Conservation (phyloP, 768 basidiomycete genomes). For the Coprinopsis strossmayeri region DNA sequence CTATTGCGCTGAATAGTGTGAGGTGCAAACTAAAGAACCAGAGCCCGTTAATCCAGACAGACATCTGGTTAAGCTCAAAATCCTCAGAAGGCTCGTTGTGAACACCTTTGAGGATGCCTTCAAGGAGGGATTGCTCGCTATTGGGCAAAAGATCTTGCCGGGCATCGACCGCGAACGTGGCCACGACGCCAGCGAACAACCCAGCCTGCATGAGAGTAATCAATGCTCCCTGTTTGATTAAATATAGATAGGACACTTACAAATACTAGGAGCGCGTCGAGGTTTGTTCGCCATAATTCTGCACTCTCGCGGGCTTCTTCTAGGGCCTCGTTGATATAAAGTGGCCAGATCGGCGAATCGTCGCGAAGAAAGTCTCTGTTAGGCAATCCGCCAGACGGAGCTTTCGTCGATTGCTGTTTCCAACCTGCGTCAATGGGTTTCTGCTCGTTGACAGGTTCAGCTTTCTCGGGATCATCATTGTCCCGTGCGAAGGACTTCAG, state of each 20-base stretch:
- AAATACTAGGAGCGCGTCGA: constrained; percentile 2
- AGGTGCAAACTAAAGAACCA: constrained; percentile 21
- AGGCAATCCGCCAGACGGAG: no score
- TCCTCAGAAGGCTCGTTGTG: neutral
- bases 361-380: neutral
- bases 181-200: constrained; percentile 3
- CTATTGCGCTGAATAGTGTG: constrained; percentile 20
- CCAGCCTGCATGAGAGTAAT: constrained; percentile 11
- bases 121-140: constrained; percentile 12
- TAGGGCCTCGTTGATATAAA: neutral
- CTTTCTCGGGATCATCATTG: no score
- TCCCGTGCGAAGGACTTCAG: no score
- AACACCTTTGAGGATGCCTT: constrained; percentile 2
- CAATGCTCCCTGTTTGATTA: neutral
- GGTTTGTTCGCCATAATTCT: neutral
- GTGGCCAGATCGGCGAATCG: neutral
- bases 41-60: constrained; percentile 17
- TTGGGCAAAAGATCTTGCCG: constrained; percentile 9
- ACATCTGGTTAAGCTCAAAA: constrained; percentile 8
- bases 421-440: no score
- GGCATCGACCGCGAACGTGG: neutral
- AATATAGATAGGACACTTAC: neutral
- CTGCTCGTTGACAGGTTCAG: no score
- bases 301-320: neutral
- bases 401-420: no score